Percentiles rank a stretch among this genome's conserved stretches.
Evolutionary conservation across 1,284 basidiomycete species (phyloP).

Genomic region (Naganishia cerealis): DNA sequence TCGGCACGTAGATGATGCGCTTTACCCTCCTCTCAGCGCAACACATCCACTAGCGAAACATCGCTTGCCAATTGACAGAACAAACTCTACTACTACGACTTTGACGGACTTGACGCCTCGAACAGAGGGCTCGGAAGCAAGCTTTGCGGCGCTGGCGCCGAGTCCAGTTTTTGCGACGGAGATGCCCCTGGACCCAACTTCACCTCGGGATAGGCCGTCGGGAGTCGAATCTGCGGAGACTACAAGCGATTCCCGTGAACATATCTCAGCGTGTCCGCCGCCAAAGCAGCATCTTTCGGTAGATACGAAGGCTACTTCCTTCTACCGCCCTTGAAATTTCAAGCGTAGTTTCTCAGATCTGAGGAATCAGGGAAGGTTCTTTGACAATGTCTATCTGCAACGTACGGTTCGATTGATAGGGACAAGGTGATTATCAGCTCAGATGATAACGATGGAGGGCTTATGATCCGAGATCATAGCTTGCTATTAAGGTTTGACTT

Average conservation of each 20-base stretch:
- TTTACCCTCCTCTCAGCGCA: not conserved
- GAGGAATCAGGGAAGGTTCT: too few relatives aligned
- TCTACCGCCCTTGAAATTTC: not conserved
- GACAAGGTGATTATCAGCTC: not conserved
- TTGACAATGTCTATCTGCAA: too few relatives aligned
- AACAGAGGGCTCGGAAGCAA: conserved; percentile 8
- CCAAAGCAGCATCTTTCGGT: not conserved
- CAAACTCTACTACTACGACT: not conserved
- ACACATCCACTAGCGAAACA: not conserved
- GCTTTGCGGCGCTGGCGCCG: conserved; percentile 15
- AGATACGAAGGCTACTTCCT: not conserved
- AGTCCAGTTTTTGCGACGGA: conserved; percentile 16
- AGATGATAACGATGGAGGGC: not conserved
- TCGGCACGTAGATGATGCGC: not conserved
- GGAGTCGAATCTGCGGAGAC: not conserved
- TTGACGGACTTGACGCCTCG: not conserved
- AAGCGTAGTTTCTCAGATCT: not conserved
- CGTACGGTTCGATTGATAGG: not conserved
- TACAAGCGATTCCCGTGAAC: not conserved
- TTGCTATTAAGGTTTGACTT: not conserved
- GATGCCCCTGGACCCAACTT: not conserved
- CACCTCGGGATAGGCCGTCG: not conserved
- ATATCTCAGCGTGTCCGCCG: not conserved
- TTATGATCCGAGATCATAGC: not conserved
- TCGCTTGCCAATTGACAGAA: not conserved